Evolutionary conservation across 73 alveolate species (phyloP).

Genomic region (Paramecium sonneborni): DNA sequence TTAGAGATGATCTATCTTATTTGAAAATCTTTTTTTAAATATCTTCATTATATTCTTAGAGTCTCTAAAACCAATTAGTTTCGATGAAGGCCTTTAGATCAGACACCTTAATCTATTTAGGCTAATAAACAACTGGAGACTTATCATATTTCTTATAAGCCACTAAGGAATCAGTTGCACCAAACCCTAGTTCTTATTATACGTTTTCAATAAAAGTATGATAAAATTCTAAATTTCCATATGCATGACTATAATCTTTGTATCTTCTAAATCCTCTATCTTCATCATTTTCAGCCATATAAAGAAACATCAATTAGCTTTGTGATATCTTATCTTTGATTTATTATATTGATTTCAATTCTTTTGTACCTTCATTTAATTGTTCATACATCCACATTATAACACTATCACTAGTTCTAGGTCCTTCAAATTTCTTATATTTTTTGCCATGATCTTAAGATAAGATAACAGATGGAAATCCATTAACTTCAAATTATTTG

Average conservation of each 20-base stretch:
- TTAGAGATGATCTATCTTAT: conserved; percentile 6
- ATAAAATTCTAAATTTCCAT: conserved; percentile 14
- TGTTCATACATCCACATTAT: conserved; percentile 41
- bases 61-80: not conserved
- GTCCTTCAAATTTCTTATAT: conserved; percentile 32
- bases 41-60: conserved; percentile 8
- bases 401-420: conserved; percentile 51
- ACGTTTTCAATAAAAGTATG: conserved; percentile 6
- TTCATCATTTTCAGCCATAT: conserved; percentile 2
- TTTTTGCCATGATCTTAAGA: not conserved
- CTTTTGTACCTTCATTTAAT: conserved; percentile 23
- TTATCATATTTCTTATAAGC: conserved; percentile 34
- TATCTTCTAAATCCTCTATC: conserved; percentile 49
- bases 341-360: not conserved
- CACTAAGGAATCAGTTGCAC: not conserved
- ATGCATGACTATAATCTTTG: conserved; percentile 29
- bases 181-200: conserved; percentile 32
- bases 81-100: conserved; percentile 45
- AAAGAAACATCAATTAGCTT: not conserved
- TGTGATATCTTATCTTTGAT: not conserved
- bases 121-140: not conserved
- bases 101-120: not conserved
- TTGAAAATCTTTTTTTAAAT: conserved; percentile 4
- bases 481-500: conserved; percentile 44
- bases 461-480: conserved; percentile 26